Percentiles rank a stretch among this genome's conserved stretches.
phyloP scores from a whole-genome alignment of 2,329 filamentous ascomycete species.

The Alternaria tenuissima region DNA sequence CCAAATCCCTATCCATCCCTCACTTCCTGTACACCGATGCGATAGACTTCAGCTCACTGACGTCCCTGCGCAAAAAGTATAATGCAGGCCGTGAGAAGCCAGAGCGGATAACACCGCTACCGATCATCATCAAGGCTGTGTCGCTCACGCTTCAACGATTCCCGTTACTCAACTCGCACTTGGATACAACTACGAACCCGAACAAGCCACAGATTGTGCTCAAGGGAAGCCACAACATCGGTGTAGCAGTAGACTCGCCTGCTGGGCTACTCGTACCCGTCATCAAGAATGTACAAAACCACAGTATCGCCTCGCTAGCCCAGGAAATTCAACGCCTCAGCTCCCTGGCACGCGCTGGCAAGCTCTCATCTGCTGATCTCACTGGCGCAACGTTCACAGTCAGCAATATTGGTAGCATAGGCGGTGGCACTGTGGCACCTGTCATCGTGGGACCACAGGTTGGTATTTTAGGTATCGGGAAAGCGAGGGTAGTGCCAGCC shows the following conservation, averaged over 20 bases:
- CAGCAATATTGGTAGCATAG: constrained; percentile 95
- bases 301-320: constrained; percentile 81
- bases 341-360: constrained; percentile 74
- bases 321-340: constrained; percentile 78
- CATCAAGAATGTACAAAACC: constrained; percentile 79
- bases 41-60: constrained; percentile 80
- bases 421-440: constrained; percentile 88
- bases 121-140: constrained; percentile 95
- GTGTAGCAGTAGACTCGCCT: constrained; percentile 93
- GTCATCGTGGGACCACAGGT: constrained; percentile 92
- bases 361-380: constrained; percentile 77
- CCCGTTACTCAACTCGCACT: constrained; percentile 85
- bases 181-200: constrained; percentile 68
- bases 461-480: constrained; percentile 88
- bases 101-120: constrained; percentile 80
- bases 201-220: constrained; percentile 78
- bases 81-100: constrained; percentile 61
- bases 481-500: constrained; percentile 79
- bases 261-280: constrained; percentile 89
- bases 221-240: constrained; percentile 90
- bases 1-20: constrained; percentile 85
- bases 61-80: constrained; percentile 74
- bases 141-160: constrained; percentile 83
- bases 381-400: constrained; percentile 91
- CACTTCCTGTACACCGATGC: constrained; percentile 97